These are phyloP conservation scores for Paracamarosporium sp. DNA, from an alignment of 2,329 filamentous ascomycete species.

Conservation along the genomic window DNA sequence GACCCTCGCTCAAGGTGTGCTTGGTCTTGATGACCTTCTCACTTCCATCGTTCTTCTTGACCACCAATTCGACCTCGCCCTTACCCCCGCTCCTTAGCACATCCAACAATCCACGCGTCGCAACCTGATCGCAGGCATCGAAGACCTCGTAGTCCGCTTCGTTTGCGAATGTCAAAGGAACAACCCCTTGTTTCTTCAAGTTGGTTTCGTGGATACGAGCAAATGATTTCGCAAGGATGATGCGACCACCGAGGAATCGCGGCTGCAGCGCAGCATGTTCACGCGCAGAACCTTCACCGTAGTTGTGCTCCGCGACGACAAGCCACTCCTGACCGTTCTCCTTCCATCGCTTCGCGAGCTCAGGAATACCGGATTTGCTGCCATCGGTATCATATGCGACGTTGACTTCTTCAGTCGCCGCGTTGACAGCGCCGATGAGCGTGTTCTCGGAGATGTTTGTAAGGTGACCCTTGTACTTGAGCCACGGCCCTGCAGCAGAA, in stretches of 20 bases:
- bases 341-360: conserved; percentile 86
- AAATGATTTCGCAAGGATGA: conserved; percentile 87
- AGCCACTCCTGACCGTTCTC: conserved; percentile 79
- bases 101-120: conserved; percentile 82
- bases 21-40: conserved; percentile 76
- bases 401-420: conserved; percentile 91
- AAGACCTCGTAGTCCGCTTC: conserved; percentile 89
- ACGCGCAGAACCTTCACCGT: conserved; percentile 87
- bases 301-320: conserved; percentile 97
- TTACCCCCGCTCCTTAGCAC: conserved; percentile 79
- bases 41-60: conserved; percentile 63
- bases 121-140: conserved; percentile 80
- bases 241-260: conserved; percentile 83
- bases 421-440: conserved; percentile 92
- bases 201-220: conserved; percentile 96
- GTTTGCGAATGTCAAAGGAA: conserved; percentile 88
- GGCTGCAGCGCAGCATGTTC: conserved; percentile 92
- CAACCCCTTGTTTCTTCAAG: conserved; percentile 95
- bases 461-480: conserved; percentile 99
- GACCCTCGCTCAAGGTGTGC: conserved; percentile 88
- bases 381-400: conserved; percentile 87
- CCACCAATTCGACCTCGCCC: conserved; percentile 73
- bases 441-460: conserved; percentile 99
- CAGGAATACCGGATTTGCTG: conserved; percentile 77
- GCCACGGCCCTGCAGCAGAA: conserved; percentile 93